Conservation (phyloP, 768 basidiomycete species). For the Stropharia rugosoannulata region DNA sequence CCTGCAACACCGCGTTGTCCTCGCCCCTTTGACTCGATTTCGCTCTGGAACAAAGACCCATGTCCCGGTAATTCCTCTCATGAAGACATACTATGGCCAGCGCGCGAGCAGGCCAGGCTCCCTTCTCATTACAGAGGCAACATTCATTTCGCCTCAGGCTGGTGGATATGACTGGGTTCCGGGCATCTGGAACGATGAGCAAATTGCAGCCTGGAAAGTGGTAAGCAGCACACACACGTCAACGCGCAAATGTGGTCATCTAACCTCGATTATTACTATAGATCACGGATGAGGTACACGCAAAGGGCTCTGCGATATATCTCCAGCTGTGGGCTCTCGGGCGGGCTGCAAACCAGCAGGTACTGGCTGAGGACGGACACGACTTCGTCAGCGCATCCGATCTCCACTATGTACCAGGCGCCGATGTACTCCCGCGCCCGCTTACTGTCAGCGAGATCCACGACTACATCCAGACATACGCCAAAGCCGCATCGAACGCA, state of each 20-base stretch:
- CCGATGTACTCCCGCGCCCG: constrained; percentile 30
- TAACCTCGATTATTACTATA: background rate
- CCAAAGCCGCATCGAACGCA: constrained; percentile 54
- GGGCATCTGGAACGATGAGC: constrained; percentile 50
- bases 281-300: constrained; percentile 6
- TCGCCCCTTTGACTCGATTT: constrained; percentile 51
- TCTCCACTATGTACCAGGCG: constrained; percentile 18
- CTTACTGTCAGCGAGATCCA: constrained; percentile 48
- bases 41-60: constrained; percentile 36
- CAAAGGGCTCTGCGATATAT: constrained; percentile 1
- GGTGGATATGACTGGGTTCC: constrained; percentile 36
- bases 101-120: constrained; percentile 47
- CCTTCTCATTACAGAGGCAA: constrained; percentile 56
- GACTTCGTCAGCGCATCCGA: constrained; percentile 34
- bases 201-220: constrained; percentile 52
- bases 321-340: constrained; percentile 27
- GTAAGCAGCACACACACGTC: constrained; percentile 19
- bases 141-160: constrained; percentile 47
- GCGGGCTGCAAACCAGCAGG: constrained; percentile 31
- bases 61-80: constrained; percentile 30
- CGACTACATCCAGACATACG: constrained; percentile 51
- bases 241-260: background rate
- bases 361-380: constrained; percentile 35
- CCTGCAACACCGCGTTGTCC: constrained; percentile 50
- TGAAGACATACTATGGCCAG: constrained; percentile 47